A percentile compares a stretch with the other conserved stretches of the same genome.
Conservation (phyloP, 2,329 filamentous ascomycete species). For the Colletotrichum caudatum region DNA sequence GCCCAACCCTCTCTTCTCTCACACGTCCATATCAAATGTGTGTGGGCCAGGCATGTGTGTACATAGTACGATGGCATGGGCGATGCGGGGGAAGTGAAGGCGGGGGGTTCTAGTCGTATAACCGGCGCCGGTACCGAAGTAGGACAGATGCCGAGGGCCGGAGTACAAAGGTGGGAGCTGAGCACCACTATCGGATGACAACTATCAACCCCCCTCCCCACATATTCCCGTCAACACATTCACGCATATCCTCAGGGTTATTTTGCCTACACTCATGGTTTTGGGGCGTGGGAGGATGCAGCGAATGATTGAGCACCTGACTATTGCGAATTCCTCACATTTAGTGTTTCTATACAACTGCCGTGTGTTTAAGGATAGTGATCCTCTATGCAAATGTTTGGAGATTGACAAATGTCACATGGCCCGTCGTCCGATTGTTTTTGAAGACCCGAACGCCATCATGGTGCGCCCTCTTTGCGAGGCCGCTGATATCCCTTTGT, state of each 20-base stretch:
- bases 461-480: not conserved
- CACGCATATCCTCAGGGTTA: not conserved
- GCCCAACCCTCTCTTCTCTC: not conserved
- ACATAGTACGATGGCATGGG: not conserved
- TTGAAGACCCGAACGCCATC: conserved; percentile 27
- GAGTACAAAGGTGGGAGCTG: conserved; percentile 11
- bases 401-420: not conserved
- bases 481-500: not conserved
- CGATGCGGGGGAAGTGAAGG: conserved; percentile 2
- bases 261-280: not conserved
- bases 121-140: conserved; percentile 36
- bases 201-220: not conserved
- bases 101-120: conserved; percentile 14
- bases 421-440: not conserved
- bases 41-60: conserved; percentile 19
- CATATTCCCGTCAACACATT: no score
- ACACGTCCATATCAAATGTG: conserved; percentile 29
- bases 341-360: conserved; percentile 11
- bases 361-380: conserved; percentile 21
- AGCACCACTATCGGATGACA: not conserved
- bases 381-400: not conserved
- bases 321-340: not conserved
- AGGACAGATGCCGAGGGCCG: conserved; percentile 28
- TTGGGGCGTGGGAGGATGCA: not conserved
- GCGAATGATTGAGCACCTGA: not conserved